Evolutionary conservation across 768 basidiomycete genomes (phyloP).

Genomic region (Daedaleopsis nitida): DNA sequence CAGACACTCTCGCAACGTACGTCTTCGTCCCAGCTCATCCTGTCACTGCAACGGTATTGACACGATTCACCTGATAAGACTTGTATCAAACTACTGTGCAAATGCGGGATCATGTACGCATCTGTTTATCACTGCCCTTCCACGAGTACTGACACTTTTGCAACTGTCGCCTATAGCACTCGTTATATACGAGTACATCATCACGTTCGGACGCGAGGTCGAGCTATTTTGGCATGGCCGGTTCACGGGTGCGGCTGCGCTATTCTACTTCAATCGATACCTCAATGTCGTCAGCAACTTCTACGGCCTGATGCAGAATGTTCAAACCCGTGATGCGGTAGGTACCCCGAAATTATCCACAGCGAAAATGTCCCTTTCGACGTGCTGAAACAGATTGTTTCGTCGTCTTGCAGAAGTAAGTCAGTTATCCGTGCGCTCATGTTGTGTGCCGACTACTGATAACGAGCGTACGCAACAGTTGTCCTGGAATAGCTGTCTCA

Average conservation of each 20-base stretch:
- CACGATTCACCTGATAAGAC: background rate
- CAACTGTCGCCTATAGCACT: background rate
- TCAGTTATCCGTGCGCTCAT: background rate
- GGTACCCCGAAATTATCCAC: background rate
- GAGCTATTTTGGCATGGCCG: slow-evolving; percentile 9
- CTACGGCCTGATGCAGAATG: background rate
- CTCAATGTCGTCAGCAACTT: background rate
- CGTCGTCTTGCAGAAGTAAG: background rate
- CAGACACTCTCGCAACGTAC: background rate
- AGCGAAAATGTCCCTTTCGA: background rate
- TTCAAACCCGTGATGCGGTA: background rate
- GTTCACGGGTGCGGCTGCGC: slow-evolving; percentile 9
- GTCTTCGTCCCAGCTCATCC: background rate
- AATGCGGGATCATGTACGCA: background rate
- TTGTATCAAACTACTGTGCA: background rate
- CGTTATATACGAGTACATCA: slow-evolving; percentile 7
- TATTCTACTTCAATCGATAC: slow-evolving; percentile 14
- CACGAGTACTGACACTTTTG: background rate
- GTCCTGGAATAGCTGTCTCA: background rate
- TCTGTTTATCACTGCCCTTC: background rate
- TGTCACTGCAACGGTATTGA: background rate
- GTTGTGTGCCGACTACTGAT: too few species aligned
- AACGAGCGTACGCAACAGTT: background rate
- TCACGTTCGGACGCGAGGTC: slow-evolving; percentile 11
- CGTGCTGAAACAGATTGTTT: background rate